Evolutionary conservation across 1,139 yeast genomes (phyloP), one percentile per base, ranked within the genome.

Genomic region (Suhomyces guaymorum): DNA sequence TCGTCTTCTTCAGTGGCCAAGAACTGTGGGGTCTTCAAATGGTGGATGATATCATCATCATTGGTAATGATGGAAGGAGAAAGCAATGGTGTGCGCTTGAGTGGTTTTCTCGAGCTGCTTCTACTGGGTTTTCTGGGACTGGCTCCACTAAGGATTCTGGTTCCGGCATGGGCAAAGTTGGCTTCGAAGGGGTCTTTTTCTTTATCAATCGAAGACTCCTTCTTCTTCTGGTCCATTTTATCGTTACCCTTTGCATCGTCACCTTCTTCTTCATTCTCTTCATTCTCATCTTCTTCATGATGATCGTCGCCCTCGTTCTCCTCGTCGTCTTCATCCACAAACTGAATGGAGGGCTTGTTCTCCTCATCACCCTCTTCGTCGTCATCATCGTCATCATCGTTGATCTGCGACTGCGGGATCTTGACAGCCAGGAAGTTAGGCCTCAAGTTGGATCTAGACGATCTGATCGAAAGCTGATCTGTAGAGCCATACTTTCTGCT

Each of bases 361-460:
- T 33, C 42, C 13, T 43, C 47, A 13, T 44, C 47, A 5, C 42
- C 52, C 2, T 47, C 59, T 1, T 48, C 58, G 9, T 83, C 86
- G 10, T 75, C 58, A 9, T 83, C 86, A 10, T 75, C 75, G 0
- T 83, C 87, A 34, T 81, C 85, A 38, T 81, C 88, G 30, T 80
- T 63, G 2, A 86, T 74, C 46, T 74, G 78, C 0, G 95, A 79
- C 38, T 78, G 75, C 1, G 96, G 96, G 35, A 86, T 75, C 30
- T 88, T 82, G 33, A 80, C 81, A 1, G 95, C 85, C 26, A 87
- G 78, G 52, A 88, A 88, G 36, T 82, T 80, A 0, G 95, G 94
- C 31, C 78, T 69, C 52, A 56, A 66, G 55, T 58, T 67, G 32
- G 66, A 62, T 42, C 51, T 52, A 2, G 63, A 58, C 4, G 69